phyloP scores from a whole-genome alignment of 106 monocot genomes.

The Phalaenopsis aphrodite region DNA sequence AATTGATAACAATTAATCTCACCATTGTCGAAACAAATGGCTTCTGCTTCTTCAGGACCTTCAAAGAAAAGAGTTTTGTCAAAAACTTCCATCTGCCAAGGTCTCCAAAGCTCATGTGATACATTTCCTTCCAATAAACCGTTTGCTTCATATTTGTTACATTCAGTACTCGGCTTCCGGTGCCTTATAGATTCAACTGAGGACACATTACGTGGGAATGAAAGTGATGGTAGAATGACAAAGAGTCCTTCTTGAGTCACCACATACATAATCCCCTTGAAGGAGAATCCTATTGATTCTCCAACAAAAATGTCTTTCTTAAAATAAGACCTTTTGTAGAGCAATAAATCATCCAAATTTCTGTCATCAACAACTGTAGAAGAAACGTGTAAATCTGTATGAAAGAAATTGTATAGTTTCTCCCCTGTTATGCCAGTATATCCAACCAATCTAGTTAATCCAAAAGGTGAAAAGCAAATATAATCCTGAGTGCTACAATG shows the following conservation, averaged over 20 bases:
- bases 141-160: constrained; percentile 9
- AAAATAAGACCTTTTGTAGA: constrained; percentile 6
- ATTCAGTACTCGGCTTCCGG: constrained; percentile 29
- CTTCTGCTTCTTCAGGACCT: constrained; percentile 66
- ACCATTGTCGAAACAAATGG: constrained; percentile 68
- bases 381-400: constrained; percentile 43
- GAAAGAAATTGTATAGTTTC: constrained; percentile 38
- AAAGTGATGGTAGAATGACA: constrained; percentile 78
- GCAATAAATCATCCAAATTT: constrained; percentile 17
- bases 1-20: constrained; percentile 13
- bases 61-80: constrained; percentile 71
- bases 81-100: constrained; percentile 81
- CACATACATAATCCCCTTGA: constrained; percentile 72
- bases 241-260: constrained; percentile 62
- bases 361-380: constrained; percentile 38
- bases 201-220: constrained; percentile 24
- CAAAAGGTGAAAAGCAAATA: constrained; percentile 73
- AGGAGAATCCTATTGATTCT: constrained; percentile 65
- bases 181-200: constrained; percentile 25
- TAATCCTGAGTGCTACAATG: constrained; percentile 26
- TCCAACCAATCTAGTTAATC: constrained; percentile 52
- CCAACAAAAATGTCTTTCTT: constrained; percentile 31
- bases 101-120: constrained; percentile 21
- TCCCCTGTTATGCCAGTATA: constrained; percentile 13
- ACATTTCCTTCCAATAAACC: constrained; percentile 17